Percentiles rank a stretch among this genome's conserved stretches.
phyloP scores from a whole-genome alignment of 2,329 filamentous ascomycete genomes.

The Penicillium sp. region DNA sequence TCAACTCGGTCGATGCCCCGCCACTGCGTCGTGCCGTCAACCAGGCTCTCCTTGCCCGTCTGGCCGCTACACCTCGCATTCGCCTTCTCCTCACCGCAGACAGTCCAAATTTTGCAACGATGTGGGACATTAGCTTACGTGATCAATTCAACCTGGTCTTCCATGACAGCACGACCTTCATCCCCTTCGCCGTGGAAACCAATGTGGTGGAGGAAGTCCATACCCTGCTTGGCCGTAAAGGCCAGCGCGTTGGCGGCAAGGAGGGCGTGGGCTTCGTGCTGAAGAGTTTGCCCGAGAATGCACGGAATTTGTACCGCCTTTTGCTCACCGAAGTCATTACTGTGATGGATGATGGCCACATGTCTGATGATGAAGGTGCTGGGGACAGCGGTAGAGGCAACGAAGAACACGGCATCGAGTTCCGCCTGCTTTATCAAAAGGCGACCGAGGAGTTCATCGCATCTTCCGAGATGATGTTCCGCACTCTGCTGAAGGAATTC shows the following conservation, averaged over 20 bases:
- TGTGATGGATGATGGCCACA: constrained; percentile 59
- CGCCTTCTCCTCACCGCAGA: constrained; percentile 80
- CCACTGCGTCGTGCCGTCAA: constrained; percentile 71
- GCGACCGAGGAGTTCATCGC: constrained; percentile 97
- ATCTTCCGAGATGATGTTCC: constrained; percentile 92
- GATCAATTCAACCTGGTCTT: constrained; percentile 84
- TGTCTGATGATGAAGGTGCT: constrained; percentile 55
- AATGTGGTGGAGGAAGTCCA: constrained; percentile 91
- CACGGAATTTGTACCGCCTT: constrained; percentile 81
- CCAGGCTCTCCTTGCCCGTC: constrained; percentile 73
- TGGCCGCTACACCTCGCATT: constrained; percentile 74
- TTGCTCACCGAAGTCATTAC: constrained; percentile 83
- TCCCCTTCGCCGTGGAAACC: constrained; percentile 71
- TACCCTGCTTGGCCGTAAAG: constrained; percentile 78
- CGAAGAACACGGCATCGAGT: constrained; percentile 73
- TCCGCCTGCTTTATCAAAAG: constrained; percentile 89
- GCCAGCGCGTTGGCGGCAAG: constrained; percentile 78
- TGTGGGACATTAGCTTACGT: constrained; percentile 88
- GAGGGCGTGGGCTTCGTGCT: constrained; percentile 92
- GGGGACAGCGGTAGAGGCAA: constrained; percentile 33
- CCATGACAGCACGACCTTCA: constrained; percentile 92
- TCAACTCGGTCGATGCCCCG: constrained; percentile 85
- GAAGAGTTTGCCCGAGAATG: constrained; percentile 88
- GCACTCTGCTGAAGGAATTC: constrained; percentile 93
- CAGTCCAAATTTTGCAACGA: constrained; percentile 80